Conservation (phyloP, 805 yeast genomes). For the Barnettozyma californica region DNA sequence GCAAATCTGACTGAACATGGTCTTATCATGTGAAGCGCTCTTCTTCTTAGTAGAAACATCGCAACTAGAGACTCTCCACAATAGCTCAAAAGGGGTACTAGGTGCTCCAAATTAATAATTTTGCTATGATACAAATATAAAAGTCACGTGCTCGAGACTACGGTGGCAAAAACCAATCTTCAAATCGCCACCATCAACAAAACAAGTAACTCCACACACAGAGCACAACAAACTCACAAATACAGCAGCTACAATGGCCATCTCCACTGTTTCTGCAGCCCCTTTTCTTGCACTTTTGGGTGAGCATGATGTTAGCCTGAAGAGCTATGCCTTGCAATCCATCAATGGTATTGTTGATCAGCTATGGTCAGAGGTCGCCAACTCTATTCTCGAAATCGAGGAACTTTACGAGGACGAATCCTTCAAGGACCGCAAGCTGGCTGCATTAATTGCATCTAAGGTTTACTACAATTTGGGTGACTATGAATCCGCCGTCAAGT, state of each 20-base stretch:
- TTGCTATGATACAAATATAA: neutral
- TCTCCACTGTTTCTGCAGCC: constrained; percentile 64
- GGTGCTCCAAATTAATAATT: neutral
- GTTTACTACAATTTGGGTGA: constrained; percentile 91
- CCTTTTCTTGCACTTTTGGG: constrained; percentile 85
- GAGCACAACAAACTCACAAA: neutral
- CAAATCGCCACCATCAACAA: neutral
- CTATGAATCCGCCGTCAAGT: constrained; percentile 83
- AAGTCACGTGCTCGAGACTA: constrained; percentile 3
- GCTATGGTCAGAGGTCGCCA: constrained; percentile 96
- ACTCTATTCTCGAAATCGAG: constrained; percentile 81
- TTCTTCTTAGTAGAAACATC: neutral
- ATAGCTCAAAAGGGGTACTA: neutral
- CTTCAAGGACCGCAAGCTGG: constrained; percentile 73
- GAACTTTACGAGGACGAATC: constrained; percentile 81
- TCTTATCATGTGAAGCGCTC: neutral
- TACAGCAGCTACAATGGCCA: constrained; percentile 11
- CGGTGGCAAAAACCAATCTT: constrained; percentile 9
- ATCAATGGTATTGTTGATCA: constrained; percentile 81
- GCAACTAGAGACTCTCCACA: too few species aligned
- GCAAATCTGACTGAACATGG: constrained; percentile 9
- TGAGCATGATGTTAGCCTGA: constrained; percentile 74
- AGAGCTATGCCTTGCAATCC: constrained; percentile 78
- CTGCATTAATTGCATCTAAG: constrained; percentile 90
- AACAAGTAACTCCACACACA: neutral